Evolutionary conservation across 257 asterid species (phyloP).

Genomic region (Lycium barbarum): DNA sequence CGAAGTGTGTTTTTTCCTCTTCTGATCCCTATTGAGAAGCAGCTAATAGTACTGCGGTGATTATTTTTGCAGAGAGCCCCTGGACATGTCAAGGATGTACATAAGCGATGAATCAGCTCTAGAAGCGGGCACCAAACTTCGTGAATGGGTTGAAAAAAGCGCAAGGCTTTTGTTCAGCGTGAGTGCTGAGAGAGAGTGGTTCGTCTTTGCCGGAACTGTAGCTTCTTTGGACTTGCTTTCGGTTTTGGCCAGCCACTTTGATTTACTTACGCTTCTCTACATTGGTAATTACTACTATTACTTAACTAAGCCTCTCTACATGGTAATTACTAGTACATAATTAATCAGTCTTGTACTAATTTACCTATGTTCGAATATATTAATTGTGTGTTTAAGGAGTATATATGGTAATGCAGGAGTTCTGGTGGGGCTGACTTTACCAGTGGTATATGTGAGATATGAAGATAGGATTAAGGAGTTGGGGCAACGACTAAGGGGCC

Average conservation of each 20-base stretch:
- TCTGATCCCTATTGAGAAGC: background rate
- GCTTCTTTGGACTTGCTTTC: constrained; percentile 45
- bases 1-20: background rate
- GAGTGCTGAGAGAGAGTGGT: constrained; percentile 57
- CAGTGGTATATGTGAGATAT: constrained; percentile 52
- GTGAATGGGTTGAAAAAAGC: constrained; percentile 41
- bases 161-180: constrained; percentile 52
- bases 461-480: constrained; percentile 48
- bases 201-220: constrained; percentile 49
- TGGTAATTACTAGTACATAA: background rate
- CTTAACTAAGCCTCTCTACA: background rate
- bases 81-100: constrained; percentile 54
- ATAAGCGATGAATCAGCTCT: constrained; percentile 50
- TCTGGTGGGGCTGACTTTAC: constrained; percentile 50
- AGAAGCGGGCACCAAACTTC: constrained; percentile 42
- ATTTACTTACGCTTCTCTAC: constrained; percentile 57
- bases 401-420: constrained; percentile 42
- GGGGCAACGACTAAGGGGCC: constrained; percentile 38
- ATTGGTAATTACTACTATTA: constrained; percentile 43
- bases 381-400: background rate
- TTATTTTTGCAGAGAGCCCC: constrained; percentile 52
- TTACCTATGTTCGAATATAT: background rate
- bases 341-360: background rate
- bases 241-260: constrained; percentile 38
- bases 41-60: background rate